Conservation (phyloP, 495 filamentous ascomycete species). For the Aspergillus heteromorphus region DNA sequence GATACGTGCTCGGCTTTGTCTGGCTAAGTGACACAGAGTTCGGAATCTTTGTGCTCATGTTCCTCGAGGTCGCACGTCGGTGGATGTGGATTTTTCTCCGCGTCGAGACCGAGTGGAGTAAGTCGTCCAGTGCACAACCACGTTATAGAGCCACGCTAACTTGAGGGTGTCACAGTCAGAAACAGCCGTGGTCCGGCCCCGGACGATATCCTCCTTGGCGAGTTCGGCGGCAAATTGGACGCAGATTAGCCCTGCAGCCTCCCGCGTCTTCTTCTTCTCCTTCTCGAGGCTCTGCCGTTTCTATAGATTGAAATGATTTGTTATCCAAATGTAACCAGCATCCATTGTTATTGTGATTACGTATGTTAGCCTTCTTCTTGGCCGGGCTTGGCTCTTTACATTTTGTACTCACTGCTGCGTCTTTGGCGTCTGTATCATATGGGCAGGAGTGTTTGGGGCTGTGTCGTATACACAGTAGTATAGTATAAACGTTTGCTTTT, state of each 20-base stretch:
- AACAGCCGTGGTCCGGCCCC: slow-evolving; percentile 48
- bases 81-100: slow-evolving; percentile 98
- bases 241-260: slow-evolving; percentile 35
- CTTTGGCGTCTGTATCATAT: slow-evolving; percentile 14
- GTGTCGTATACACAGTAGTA: slow-evolving; percentile 3
- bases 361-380: slow-evolving; percentile 3
- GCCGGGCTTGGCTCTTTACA: neutral
- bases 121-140: slow-evolving; percentile 16
- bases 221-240: slow-evolving; percentile 47
- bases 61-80: slow-evolving; percentile 76
- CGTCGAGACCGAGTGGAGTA: slow-evolving; percentile 86
- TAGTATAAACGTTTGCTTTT: neutral
- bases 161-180: slow-evolving; percentile 36
- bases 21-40: slow-evolving; percentile 80
- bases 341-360: slow-evolving; percentile 9
- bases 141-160: slow-evolving; percentile 18
- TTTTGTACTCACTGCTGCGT: slow-evolving; percentile 2
- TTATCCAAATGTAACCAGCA: slow-evolving; percentile 11
- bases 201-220: slow-evolving; percentile 51
- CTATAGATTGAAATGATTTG: slow-evolving; percentile 18
- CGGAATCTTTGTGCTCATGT: slow-evolving; percentile 79
- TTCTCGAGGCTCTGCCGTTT: neutral
- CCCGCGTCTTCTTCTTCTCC: neutral
- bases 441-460: slow-evolving; percentile 8
- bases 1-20: slow-evolving; percentile 72